Evolutionary conservation across 768 basidiomycete genomes (phyloP).

Genomic region (Termitomyces heimii): DNA sequence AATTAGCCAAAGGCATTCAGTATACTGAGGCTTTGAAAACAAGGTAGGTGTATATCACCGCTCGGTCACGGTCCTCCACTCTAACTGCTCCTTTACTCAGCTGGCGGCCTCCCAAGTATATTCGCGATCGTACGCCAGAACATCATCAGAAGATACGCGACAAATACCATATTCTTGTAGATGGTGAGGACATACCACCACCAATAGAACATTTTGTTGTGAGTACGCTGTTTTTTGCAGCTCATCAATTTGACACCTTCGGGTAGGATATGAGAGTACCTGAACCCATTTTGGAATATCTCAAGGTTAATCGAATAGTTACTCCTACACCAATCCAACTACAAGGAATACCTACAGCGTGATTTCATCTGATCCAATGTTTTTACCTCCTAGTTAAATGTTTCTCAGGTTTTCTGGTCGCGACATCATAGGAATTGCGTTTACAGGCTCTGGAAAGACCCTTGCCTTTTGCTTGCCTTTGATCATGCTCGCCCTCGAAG

Average conservation of each 20-base stretch:
- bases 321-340: conserved; percentile 94
- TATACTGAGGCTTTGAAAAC: conserved; percentile 85
- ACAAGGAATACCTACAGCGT: conserved; percentile 96
- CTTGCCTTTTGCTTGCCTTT: conserved; percentile 97
- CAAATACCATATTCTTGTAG: conserved; percentile 91
- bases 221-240: conserved; percentile 9
- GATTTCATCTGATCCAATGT: conserved; percentile 10
- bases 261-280: conserved; percentile 98
- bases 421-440: conserved; percentile 98
- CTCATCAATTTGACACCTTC: conserved; percentile 3
- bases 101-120: conserved; percentile 84
- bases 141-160: conserved; percentile 75
- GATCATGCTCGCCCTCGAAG: conserved; percentile 94
- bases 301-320: conserved; percentile 80
- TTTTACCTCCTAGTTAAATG: conserved; percentile 10
- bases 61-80: background rate
- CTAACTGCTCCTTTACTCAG: conserved; percentile 30
- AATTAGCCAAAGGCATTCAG: conserved; percentile 87
- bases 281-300: conserved; percentile 69
- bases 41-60: conserved; percentile 41
- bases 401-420: conserved; percentile 78
- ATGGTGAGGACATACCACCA: conserved; percentile 90
- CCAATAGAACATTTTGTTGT: conserved; percentile 88
- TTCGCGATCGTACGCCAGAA: conserved; percentile 64
- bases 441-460: conserved; percentile 98